Percentiles rank a stretch among this genome's conserved stretches.
Conservation (phyloP, 306 rosid genomes). For the Cucumis cinereus region DNA sequence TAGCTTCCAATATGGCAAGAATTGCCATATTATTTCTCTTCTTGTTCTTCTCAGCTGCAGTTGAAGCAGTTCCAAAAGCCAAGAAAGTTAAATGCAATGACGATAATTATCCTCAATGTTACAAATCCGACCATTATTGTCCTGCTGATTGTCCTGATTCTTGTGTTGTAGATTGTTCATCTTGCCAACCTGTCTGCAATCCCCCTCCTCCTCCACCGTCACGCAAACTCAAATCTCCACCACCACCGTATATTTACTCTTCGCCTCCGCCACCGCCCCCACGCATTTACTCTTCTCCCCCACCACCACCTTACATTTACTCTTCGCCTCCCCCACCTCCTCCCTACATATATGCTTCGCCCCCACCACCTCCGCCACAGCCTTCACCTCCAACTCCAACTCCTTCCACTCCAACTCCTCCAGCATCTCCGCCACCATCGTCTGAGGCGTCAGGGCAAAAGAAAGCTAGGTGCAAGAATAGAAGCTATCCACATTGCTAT, state of each 20-base stretch:
- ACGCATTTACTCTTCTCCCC: not conserved
- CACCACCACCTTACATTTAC: not conserved
- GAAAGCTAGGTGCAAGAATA: conserved; percentile 31
- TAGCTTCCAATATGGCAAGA: not conserved
- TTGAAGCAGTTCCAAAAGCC: conserved; percentile 14
- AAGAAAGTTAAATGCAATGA: conserved; percentile 30
- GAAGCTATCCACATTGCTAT: conserved; percentile 27
- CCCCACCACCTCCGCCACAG: conserved; percentile 6
- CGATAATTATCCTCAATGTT: conserved; percentile 15
- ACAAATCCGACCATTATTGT: conserved; percentile 14
- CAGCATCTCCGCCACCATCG: not conserved
- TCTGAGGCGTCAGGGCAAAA: not conserved
- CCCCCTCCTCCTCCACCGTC: not conserved
- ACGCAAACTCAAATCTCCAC: not conserved
- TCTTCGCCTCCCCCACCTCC: conserved; percentile 6
- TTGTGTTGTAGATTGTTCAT: conserved; percentile 18
- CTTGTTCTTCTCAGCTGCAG: not conserved
- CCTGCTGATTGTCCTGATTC: conserved; percentile 18
- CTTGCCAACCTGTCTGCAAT: conserved; percentile 18
- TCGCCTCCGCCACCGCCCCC: conserved; percentile 11
- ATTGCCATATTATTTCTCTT: not conserved
- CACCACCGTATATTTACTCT: not conserved
- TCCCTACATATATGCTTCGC: not conserved
- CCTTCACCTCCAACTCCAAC: not conserved
- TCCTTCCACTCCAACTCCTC: not conserved